Conservation (phyloP, 1,284 basidiomycete species). For the Ceratobasidium sp. region DNA sequence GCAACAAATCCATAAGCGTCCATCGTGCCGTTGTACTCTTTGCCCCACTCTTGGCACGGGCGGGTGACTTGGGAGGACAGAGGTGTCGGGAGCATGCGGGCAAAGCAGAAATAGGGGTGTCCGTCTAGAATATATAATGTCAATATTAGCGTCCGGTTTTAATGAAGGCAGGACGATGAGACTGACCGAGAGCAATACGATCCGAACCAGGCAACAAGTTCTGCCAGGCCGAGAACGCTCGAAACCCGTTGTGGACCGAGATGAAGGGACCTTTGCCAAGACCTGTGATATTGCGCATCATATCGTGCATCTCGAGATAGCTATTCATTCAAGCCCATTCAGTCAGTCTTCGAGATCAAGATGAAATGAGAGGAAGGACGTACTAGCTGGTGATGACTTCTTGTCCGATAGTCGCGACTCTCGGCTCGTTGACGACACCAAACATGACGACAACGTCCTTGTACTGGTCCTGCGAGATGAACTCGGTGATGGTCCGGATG, state of each 20-base stretch:
- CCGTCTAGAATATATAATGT: slow-evolving; percentile 60
- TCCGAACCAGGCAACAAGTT: slow-evolving; percentile 83
- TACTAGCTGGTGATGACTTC: slow-evolving; percentile 47
- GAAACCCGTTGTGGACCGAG: slow-evolving; percentile 63
- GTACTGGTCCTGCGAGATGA: slow-evolving; percentile 90
- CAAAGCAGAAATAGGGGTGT: slow-evolving; percentile 83
- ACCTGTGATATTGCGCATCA: slow-evolving; percentile 64
- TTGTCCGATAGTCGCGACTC: slow-evolving; percentile 50
- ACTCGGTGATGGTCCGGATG: slow-evolving; percentile 88
- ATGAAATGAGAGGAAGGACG: slow-evolving; percentile 10
- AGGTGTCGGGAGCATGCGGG: slow-evolving; percentile 60
- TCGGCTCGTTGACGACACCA: slow-evolving; percentile 64
- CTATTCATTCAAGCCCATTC: neutral
- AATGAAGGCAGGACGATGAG: neutral
- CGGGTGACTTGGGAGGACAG: slow-evolving; percentile 56
- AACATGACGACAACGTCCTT: slow-evolving; percentile 85
- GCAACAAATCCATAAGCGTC: slow-evolving; percentile 76
- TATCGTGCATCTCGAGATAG: slow-evolving; percentile 62
- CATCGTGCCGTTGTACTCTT: slow-evolving; percentile 65
- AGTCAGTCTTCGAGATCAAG: slow-evolving; percentile 24
- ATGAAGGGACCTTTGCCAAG: slow-evolving; percentile 64
- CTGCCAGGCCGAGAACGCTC: slow-evolving; percentile 64
- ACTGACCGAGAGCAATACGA: slow-evolving; percentile 72
- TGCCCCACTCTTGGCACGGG: slow-evolving; percentile 78
- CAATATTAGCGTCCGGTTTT: too few species aligned